phyloP scores from a whole-genome alignment of 805 yeast genomes.

The Lipomyces yamanashiensis region DNA sequence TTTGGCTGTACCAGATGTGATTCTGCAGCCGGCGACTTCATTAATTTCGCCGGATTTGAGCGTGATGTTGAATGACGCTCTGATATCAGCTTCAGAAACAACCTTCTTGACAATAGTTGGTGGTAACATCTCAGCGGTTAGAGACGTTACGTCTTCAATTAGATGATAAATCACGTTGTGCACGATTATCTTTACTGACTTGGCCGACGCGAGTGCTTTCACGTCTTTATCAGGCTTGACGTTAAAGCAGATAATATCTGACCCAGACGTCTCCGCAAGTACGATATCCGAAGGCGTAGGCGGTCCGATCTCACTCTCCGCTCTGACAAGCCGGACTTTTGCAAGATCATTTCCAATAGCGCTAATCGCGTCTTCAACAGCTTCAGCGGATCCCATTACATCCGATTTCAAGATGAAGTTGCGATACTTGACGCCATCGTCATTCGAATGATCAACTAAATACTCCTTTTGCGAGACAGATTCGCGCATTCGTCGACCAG shows the following conservation, averaged over 20 bases:
- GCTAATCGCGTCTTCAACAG: constrained; percentile 78
- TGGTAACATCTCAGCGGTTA: constrained; percentile 61
- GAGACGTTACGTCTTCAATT: constrained; percentile 78
- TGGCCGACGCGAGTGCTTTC: constrained; percentile 58
- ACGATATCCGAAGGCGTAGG: constrained; percentile 70
- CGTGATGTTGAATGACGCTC: constrained; percentile 72
- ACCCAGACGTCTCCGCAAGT: constrained; percentile 70
- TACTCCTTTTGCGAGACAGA: constrained; percentile 16
- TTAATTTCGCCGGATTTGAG: constrained; percentile 53
- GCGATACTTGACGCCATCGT: constrained; percentile 46
- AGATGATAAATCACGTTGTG: constrained; percentile 86
- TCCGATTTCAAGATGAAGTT: constrained; percentile 85
- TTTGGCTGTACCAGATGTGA: constrained; percentile 67
- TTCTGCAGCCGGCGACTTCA: constrained; percentile 87
- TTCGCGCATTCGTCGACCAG: not conserved
- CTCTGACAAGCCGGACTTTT: constrained; percentile 64
- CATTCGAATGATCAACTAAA: constrained; percentile 41
- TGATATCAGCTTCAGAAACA: constrained; percentile 68
- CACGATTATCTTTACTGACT: constrained; percentile 61
- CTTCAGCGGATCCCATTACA: constrained; percentile 94
- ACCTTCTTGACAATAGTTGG: constrained; percentile 71
- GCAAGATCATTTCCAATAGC: constrained; percentile 90
- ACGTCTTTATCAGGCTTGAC: constrained; percentile 69
- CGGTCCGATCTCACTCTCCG: constrained; percentile 88
- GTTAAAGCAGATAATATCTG: constrained; percentile 80